Evolutionary conservation across 768 basidiomycete genomes (phyloP).

Genomic region (Leccinum ochraceum): DNA sequence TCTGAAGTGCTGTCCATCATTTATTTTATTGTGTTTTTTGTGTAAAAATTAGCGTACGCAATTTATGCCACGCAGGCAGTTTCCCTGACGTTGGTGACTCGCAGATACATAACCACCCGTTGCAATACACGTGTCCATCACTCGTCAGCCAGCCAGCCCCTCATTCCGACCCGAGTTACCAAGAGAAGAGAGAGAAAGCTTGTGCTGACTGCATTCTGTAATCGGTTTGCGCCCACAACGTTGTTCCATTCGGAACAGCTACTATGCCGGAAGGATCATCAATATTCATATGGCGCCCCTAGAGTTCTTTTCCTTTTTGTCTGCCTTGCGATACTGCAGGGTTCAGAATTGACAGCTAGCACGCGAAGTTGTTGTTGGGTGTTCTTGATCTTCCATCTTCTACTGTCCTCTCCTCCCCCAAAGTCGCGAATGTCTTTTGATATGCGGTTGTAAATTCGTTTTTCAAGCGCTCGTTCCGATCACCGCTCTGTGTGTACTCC

Average conservation of each 20-base stretch:
- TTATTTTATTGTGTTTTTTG: not conserved
- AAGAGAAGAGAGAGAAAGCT: not conserved
- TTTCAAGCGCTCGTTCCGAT: not conserved
- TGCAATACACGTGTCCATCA: slow-evolving; percentile 11
- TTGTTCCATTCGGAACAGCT: slow-evolving; percentile 1
- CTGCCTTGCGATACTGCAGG: not conserved
- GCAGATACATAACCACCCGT: not conserved
- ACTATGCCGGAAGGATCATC: slow-evolving; percentile 23
- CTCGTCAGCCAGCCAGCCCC: not conserved
- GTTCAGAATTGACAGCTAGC: not conserved
- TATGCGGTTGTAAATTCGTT: not conserved
- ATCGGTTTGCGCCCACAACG: slow-evolving; percentile 14
- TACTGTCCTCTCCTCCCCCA: not conserved
- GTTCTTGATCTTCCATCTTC: not conserved
- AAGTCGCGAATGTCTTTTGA: not conserved
- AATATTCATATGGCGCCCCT: not conserved
- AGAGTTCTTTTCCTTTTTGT: not conserved
- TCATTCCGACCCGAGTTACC: not conserved
- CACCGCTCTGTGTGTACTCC: not conserved
- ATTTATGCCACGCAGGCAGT: not conserved
- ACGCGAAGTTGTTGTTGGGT: not conserved
- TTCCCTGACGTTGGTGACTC: not conserved
- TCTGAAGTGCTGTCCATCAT: not conserved
- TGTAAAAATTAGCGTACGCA: not conserved
- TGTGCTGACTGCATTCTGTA: slow-evolving; percentile 1